These are phyloP conservation scores for Rubroshorea leprosula DNA, from an alignment of 345 rosid species.

Conservation along the genomic window DNA sequence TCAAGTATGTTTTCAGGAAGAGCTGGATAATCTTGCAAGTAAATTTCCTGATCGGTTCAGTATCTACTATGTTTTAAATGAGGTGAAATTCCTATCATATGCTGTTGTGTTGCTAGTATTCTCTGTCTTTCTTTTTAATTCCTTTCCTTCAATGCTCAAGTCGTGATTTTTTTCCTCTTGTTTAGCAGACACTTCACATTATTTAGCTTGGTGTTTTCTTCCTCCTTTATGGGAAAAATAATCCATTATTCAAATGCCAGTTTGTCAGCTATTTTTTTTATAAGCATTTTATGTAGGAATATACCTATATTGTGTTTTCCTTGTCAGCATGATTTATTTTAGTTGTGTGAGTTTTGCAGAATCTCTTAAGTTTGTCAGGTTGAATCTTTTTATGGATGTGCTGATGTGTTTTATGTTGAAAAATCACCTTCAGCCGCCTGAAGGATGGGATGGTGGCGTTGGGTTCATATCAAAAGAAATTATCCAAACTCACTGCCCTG, in stretches of 20 bases:
- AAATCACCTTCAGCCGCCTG: conserved; percentile 36
- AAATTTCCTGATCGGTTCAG: conserved; percentile 39
- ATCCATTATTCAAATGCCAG: too few relatives aligned
- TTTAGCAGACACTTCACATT: too few relatives aligned
- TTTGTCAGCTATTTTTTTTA: too few relatives aligned
- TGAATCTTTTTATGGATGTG: background rate
- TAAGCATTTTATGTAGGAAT: too few relatives aligned
- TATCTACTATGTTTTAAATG: conserved; percentile 59
- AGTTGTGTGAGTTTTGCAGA: background rate
- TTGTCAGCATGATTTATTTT: too few relatives aligned
- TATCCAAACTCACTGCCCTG: conserved; percentile 50
- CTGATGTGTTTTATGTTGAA: conserved; percentile 12
- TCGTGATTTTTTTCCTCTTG: background rate
- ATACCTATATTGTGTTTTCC: too few relatives aligned
- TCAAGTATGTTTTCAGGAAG: conserved; percentile 36
- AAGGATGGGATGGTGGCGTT: conserved; percentile 55
- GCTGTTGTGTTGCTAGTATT: background rate
- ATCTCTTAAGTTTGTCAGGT: background rate
- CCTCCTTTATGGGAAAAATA: too few relatives aligned
- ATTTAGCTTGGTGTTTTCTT: background rate
- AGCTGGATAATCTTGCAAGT: conserved; percentile 42
- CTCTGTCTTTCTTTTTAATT: background rate
- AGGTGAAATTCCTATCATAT: conserved; percentile 28
- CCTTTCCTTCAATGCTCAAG: background rate
- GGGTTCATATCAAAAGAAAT: conserved; percentile 62